Conservation (phyloP, 2,329 filamentous ascomycete species). For the Hypoxylon sp. region DNA sequence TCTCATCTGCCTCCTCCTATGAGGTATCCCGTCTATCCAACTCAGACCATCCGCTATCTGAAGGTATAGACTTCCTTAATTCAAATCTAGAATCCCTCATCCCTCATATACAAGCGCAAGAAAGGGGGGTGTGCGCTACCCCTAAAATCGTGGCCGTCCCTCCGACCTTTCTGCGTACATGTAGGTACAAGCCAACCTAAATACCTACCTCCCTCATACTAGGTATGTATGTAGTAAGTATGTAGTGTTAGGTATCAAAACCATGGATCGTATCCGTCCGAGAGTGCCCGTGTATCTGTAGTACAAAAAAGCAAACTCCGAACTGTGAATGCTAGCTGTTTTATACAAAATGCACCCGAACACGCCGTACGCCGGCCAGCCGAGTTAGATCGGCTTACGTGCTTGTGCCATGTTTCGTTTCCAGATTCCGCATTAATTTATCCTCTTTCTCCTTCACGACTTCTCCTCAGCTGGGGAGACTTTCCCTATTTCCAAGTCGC, state of each 20-base stretch:
- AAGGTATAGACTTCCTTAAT: not conserved
- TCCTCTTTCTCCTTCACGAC: not conserved
- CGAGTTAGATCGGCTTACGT: not conserved
- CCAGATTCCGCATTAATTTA: constrained; percentile 18
- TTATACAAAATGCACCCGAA: constrained; percentile 22
- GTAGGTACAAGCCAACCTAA: no score
- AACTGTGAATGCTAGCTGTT: constrained; percentile 26
- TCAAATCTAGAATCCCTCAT: constrained; percentile 2
- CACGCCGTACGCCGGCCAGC: constrained; percentile 29
- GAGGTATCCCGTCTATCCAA: not conserved
- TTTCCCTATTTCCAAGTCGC: constrained; percentile 6
- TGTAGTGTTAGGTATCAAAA: no score
- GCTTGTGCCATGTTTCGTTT: constrained; percentile 20
- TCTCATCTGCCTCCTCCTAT: not conserved
- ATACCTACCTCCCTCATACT: no score
- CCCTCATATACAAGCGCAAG: constrained; percentile 16
- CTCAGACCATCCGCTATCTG: not conserved
- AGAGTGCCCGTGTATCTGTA: constrained; percentile 6
- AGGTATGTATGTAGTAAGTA: no score
- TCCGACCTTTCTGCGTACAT: not conserved
- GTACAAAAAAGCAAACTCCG: constrained; percentile 27
- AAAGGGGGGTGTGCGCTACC: constrained; percentile 12
- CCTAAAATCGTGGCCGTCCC: not conserved
- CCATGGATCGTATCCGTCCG: not conserved
- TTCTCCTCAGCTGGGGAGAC: not conserved